Conservation (phyloP, 495 filamentous ascomycete genomes). For the Hypomontagnella monticulosa region DNA sequence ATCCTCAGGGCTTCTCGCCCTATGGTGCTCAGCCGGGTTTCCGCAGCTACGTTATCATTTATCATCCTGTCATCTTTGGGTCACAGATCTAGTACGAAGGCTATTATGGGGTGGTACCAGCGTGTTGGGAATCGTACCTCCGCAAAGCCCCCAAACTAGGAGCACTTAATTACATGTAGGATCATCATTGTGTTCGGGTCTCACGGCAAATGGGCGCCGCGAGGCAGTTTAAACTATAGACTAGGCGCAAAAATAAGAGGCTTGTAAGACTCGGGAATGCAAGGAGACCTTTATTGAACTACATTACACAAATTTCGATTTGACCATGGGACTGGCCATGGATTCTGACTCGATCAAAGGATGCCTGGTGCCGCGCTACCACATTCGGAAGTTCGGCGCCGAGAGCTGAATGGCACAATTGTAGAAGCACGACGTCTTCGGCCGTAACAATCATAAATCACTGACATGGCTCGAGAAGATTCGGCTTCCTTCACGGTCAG, state of each 20-base stretch:
- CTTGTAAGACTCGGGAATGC: slow-evolving; percentile 23
- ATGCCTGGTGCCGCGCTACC: background rate
- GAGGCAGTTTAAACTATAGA: background rate
- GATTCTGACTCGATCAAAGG: slow-evolving; percentile 17
- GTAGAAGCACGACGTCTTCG: background rate
- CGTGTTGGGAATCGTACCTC: slow-evolving; percentile 22
- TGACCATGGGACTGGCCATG: no score
- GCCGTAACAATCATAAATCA: background rate
- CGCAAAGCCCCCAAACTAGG: background rate
- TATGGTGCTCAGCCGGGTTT: slow-evolving; percentile 10
- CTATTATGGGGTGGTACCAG: slow-evolving; percentile 25
- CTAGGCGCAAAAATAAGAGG: background rate
- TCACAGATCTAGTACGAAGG: slow-evolving; percentile 19
- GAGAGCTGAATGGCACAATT: slow-evolving; percentile 5
- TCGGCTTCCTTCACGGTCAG: background rate
- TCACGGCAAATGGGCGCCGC: slow-evolving; percentile 6
- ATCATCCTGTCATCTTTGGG: slow-evolving; percentile 14
- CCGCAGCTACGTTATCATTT: slow-evolving; percentile 7
- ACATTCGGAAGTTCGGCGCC: slow-evolving; percentile 21
- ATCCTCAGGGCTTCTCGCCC: slow-evolving; percentile 6
- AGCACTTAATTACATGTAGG: background rate
- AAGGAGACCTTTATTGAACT: slow-evolving; percentile 30
- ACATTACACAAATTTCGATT: slow-evolving; percentile 7
- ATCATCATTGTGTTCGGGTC: slow-evolving; percentile 10
- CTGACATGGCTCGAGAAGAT: slow-evolving; percentile 3